Base-by-base conservation (phyloP, 345 rosid genomes). In the Abelmoschus esculentus region DNA sequence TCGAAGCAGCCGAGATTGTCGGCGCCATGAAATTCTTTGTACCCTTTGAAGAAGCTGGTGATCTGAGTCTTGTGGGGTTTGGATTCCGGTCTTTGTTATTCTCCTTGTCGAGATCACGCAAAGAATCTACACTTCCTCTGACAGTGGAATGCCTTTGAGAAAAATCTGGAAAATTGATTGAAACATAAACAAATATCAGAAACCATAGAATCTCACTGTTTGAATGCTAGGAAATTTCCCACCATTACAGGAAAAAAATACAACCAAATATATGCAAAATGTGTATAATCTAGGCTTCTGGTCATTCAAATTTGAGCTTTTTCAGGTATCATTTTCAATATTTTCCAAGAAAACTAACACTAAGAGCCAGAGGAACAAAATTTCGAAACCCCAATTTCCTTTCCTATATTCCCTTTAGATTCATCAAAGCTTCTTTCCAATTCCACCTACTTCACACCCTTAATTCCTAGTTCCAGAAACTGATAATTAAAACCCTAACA, bases 21-120 rank as follows among this genome's bases (percentile, higher is more conserved):
- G 96, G 96, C 60, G 91, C 86, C 98, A 87, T 92, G 79, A 92
- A 92, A 79, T 87, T 78, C 86, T 86, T 92, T 22, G 83, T 62
- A 56, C 83, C 75, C 70, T 78, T 92, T 36, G 80, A 75, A 69
- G 74, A 36, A 70, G 83, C 73, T 14, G 82, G 83, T 57, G 82
- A 79, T 62, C 71, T 58, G 50, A 83, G 71, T 60, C 81, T 82
- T 6, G 54, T 77, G 46, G 77, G 70, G 71, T 81, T 84, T 10
- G 67, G 28, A 72, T 64, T 57, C 13, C 52, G 80, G 42, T 83
- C 84, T 52, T 72, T 85, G 58, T 82, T 77, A 49, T 87, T 92
- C 72, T 92, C 96, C 72, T 88, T 92, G 42, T 87, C 89, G 4
- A 15, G 72, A 15, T 86, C 89, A 13, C 79, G 70, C 56, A 67